Evolutionary conservation across 805 yeast genomes (phyloP), one percentile per base, ranked within the genome.

Genomic region (Danielia reshetovae): DNA sequence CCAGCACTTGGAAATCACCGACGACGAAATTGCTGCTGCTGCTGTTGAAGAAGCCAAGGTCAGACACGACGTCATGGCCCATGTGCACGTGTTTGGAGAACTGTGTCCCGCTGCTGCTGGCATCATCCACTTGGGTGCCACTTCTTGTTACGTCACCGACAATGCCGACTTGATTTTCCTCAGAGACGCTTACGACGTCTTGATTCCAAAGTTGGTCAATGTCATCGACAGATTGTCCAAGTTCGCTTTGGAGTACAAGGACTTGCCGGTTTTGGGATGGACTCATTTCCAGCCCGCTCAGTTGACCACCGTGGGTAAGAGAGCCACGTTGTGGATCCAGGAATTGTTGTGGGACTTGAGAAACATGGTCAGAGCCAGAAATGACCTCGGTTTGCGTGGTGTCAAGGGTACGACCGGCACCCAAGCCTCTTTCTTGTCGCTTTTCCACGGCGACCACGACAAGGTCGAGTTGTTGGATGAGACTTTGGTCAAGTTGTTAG

Each of bases 271-370:
- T 28, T 75, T 93, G 48, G 98, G 98, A 23, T 93, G 97, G 97
- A 93, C 98, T 38, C 98, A 93, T 66, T 93, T 93, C 79, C 98
- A 93, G 72, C 98, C 98, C 11, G 98, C 98, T 35, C 98, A 93
- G 71, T 78, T 93, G 61, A 90, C 97, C 49, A 93, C 98, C 22
- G 95, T 93, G 45, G 98, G 98, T 62, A 93, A 93, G 74, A 83
- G 98, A 68, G 94, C 95, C 37, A 88, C 97, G 29, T 72, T 93
- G 57, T 93, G 98, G 98, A 72, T 93, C 52, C 98, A 93, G 73
- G 98, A 93, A 65, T 72, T 93, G 53, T 73, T 93, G 54, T 93
- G 97, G 98, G 98, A 93, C 67, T 76, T 93, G 63, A 79, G 98
- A 69, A 93, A 93, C 70, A 77, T 93, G 70, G 81, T 75, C 49